Base-by-base conservation (phyloP, 2,329 filamentous ascomycete species). In the Cyanodermella asteris region DNA sequence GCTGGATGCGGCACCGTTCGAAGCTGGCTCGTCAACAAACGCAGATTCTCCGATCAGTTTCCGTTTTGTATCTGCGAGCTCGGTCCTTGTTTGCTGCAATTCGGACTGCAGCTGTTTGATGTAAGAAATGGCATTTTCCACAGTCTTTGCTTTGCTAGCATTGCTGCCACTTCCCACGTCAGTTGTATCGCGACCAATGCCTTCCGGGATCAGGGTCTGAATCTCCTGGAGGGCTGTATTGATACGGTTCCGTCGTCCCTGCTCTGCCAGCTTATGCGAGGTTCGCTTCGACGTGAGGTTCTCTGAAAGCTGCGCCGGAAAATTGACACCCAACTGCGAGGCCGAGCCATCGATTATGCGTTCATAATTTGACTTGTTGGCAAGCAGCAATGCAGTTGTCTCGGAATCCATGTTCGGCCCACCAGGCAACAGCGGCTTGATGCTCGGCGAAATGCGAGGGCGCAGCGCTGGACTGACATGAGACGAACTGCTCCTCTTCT, bases 321-420 rank as follows among this genome's bases (percentile, higher is more conserved):
- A 94, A 2, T 74, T 75, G 8, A 93, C 74, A 8, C 84, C 84
- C 0, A 82, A 82, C 1, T 93, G 68, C n/a, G n/a, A n/a, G 28
- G 73, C 72, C 25, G 81, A 94, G 24, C 87, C 87, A 45, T 94
- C 87, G 7, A 97, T 53, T 18, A 97, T 87, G 39, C 93, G 91
- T 41, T 94, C 84, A 41, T 97, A 97, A 42, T 97, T 97, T 2
- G 84, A 94, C 46, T 94, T 94, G 10, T 77, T 80, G 18, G 82
- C 77, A 15, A 97, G 61, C 22, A 94, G 62, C 15, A 80, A 61
- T n/a, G 69, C 65, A 29, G 68, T 67, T 3, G 60, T 59, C 25
- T 70, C 62, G 18, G 62, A 57, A 12, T 62, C 53, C 10, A 64
- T 44, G 18, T 50, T 50, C 49, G 37, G 34, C 29, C 13, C 18